phyloP scores from a whole-genome alignment of 2,329 filamentous ascomycete genomes.

The Coniosporium tulheliwenetii region DNA sequence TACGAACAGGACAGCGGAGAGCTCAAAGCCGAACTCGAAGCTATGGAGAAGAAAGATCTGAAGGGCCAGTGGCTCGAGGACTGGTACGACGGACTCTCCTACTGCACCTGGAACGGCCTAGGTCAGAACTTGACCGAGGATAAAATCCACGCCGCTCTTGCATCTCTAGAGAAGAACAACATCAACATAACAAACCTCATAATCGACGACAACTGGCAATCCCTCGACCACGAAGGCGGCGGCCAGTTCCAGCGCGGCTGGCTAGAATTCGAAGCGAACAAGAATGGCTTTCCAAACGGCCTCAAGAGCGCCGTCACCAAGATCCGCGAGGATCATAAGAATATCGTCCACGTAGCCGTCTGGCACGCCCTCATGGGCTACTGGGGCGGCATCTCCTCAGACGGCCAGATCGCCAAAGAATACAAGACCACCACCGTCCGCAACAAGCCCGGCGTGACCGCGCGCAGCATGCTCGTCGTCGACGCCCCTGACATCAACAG shows the following conservation, averaged over 20 bases:
- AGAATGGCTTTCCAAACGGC: slow-evolving; percentile 62
- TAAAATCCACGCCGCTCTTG: slow-evolving; percentile 62
- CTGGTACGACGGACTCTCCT: slow-evolving; percentile 87
- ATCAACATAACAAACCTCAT: slow-evolving; percentile 76
- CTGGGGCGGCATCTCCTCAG: slow-evolving; percentile 74
- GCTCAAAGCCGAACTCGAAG: slow-evolving; percentile 29
- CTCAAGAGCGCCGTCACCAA: slow-evolving; percentile 53
- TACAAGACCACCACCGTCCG: slow-evolving; percentile 58
- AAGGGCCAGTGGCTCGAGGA: slow-evolving; percentile 58
- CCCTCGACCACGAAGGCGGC: slow-evolving; percentile 39
- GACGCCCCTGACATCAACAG: slow-evolving; percentile 55
- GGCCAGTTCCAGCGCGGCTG: slow-evolving; percentile 42
- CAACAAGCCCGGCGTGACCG: slow-evolving; percentile 39
- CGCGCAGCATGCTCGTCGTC: slow-evolving; percentile 56
- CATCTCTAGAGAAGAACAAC: slow-evolving; percentile 50
- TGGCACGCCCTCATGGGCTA: slow-evolving; percentile 87
- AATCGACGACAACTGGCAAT: slow-evolving; percentile 96
- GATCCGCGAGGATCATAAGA: slow-evolving; percentile 53
- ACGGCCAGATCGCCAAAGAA: slow-evolving; percentile 54
- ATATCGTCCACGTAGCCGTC: slow-evolving; percentile 71
- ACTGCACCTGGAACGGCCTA: slow-evolving; percentile 93
- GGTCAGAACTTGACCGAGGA: slow-evolving; percentile 70
- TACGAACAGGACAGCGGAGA: slow-evolving; percentile 28
- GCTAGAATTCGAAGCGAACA: slow-evolving; percentile 76
- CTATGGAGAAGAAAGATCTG: slow-evolving; percentile 31